Conservation (phyloP, 352 stramenopile species). For the Elongisporangium prolatum region DNA sequence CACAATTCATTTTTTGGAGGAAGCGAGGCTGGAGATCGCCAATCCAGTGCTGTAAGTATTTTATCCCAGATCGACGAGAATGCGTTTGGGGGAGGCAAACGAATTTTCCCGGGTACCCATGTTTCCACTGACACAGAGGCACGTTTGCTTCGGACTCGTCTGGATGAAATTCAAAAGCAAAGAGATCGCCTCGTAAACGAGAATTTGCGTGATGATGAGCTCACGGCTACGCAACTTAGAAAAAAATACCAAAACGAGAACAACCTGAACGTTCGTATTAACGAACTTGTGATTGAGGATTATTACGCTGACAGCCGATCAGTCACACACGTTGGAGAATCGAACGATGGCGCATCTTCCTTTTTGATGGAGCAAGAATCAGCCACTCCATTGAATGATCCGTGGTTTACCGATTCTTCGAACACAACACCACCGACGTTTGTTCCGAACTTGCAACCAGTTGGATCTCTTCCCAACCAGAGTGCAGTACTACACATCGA, state of each 20-base stretch:
- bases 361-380: slow-evolving; percentile 56
- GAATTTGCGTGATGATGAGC: slow-evolving; percentile 38
- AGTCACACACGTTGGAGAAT: slow-evolving; percentile 5
- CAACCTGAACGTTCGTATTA: slow-evolving; percentile 62
- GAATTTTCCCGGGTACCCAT: slow-evolving; percentile 57
- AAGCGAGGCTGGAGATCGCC: slow-evolving; percentile 5
- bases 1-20: slow-evolving; percentile 15
- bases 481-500: slow-evolving; percentile 36
- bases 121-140: slow-evolving; percentile 79
- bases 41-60: slow-evolving; percentile 31
- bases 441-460: slow-evolving; percentile 14
- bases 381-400: slow-evolving; percentile 18
- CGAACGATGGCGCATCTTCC: slow-evolving; percentile 26
- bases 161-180: slow-evolving; percentile 74
- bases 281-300: slow-evolving; percentile 84
- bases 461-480: slow-evolving; percentile 36
- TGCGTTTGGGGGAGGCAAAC: slow-evolving; percentile 58
- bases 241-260: slow-evolving; percentile 42
- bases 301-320: slow-evolving; percentile 56
- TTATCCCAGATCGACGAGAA: slow-evolving; percentile 79
- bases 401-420: slow-evolving; percentile 56
- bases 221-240: slow-evolving; percentile 51
- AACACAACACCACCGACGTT: background rate
- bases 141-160: slow-evolving; percentile 63
- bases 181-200: slow-evolving; percentile 56